Evolutionary conservation across 2,329 filamentous ascomycete species (phyloP), one percentile per base, ranked within the genome.

Genomic region (Ceratocystis cubensis): DNA sequence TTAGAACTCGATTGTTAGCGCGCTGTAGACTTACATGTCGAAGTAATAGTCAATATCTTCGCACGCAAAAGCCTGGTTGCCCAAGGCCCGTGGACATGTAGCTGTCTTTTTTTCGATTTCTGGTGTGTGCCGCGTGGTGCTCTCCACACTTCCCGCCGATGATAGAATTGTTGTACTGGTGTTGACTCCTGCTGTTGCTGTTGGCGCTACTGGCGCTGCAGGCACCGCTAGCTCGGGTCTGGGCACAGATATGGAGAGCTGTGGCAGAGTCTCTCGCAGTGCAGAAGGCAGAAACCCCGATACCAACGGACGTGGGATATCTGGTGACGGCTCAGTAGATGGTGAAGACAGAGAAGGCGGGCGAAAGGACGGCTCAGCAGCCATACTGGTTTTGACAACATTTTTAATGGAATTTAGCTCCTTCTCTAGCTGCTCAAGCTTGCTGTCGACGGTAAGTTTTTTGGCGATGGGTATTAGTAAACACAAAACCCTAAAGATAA

Each of bases 21-120:
- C 28, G 50, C 30, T 7, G 28, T 6, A 3, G 59, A 45, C 74
- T 66, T 69, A 81, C 78, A 79, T 81, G 67, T 80, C 76, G 71
- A 83, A 84, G 69, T 84, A 84, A 71, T 78, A 81, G 65, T 82
- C 78, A 65, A 84, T 79, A 56, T 84, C 81, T 53, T 80, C 78
- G 0, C 80, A 79, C 0, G 81, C 76, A 61, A 84, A 78, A 0
- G 80, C 75, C 7, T 77, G 76, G 2, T 77, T 78, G 1, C 76
- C 78, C 10, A 84, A 71, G 15, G 63, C 66, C 15, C 67, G 62
- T 13, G 62, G 53, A 65, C n/a, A 61, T 7, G 53, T 41, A 30
- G 37, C 57, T 25, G 64, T 25, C 28, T 37, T 30, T 20, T 64
- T 64, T 46, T 64, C 62, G 28, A n/a, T 53, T 7, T 46, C 62